phyloP scores from a whole-genome alignment of 345 rosid species.

The Sonneratia caseolaris region DNA sequence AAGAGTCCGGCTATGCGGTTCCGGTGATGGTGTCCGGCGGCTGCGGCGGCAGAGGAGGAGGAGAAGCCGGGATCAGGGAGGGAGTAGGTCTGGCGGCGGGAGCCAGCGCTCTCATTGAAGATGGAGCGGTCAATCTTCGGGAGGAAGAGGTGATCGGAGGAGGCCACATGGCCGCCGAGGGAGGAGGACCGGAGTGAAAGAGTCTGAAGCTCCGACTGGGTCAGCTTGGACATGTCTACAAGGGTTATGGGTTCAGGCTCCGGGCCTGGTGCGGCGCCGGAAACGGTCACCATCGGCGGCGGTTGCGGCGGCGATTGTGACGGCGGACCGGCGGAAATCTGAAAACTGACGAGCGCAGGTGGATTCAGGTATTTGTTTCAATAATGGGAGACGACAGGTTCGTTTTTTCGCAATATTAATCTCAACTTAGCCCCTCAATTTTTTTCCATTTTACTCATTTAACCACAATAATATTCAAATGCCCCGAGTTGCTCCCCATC shows the following conservation, averaged over 20 bases:
- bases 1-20: conserved; percentile 49
- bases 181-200: conserved; percentile 42
- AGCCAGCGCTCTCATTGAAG: conserved; percentile 70
- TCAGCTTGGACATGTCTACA: conserved; percentile 41
- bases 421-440: background rate
- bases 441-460: background rate
- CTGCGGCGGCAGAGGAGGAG: conserved; percentile 19
- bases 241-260: background rate
- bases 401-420: background rate
- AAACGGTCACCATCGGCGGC: conserved; percentile 5
- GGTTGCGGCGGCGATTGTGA: background rate
- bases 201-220: conserved; percentile 51
- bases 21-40: conserved; percentile 45
- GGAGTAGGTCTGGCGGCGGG: conserved; percentile 61
- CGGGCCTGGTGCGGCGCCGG: background rate
- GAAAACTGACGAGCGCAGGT: background rate
- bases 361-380: background rate
- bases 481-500: background rate
- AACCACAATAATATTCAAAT: background rate
- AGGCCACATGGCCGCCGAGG: conserved; percentile 16
- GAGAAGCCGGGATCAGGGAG: conserved; percentile 22
- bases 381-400: background rate
- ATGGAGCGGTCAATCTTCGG: conserved; percentile 44
- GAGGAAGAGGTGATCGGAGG: conserved; percentile 21
- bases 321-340: background rate